Base-by-base conservation (phyloP, 2,329 filamentous ascomycete species). In the Coniochaeta sp. region DNA sequence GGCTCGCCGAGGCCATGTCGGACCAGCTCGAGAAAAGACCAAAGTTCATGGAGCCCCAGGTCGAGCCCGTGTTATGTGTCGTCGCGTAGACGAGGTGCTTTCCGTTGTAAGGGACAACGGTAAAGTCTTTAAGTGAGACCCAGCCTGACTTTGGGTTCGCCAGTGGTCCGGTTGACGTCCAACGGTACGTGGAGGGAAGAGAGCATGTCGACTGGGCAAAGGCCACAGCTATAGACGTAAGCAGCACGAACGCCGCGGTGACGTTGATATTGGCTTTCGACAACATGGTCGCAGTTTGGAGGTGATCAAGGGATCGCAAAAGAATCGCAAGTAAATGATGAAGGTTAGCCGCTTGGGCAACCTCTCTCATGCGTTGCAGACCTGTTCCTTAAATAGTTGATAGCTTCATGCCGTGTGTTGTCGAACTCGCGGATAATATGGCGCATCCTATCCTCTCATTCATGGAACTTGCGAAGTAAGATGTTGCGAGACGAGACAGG, bases 41-140 rank as follows among this genome's bases (percentile, higher is more conserved):
- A 55, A 86, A 85, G 65, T 66, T 72, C 75, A 85, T 78, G 10
- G 81, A 84, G 55, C 79, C 78, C 57, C 74, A 85, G 52, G 48
- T 69, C 1, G 67, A 61, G 1, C 68, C 69, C 0, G 60, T 58
- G 57, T 76, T 68, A 57, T 74, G 69, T 53, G 62, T 71, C 1
- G 79, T 76, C 1, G 68, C 81, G 59, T 86, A 86, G 3, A 86
- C 81, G 6, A 86, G 72, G 55, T 84, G 71, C 63, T 82, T 62
- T 51, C 74, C 77, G 30, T 85, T 78, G 69, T 80, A 80, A 1
- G 67, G 61, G 18, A 74, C 75, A 50, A 63, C 60, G 22, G 77
- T 82, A 66, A 86, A 85, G 65, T 86, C 83, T 61, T 86, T 86
- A 58, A 86, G 71, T 4, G 79, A 70, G 2, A 66, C 70, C 78